Conservation (phyloP, 2,329 filamentous ascomycete genomes). For the Plenodomus lindquistii region DNA sequence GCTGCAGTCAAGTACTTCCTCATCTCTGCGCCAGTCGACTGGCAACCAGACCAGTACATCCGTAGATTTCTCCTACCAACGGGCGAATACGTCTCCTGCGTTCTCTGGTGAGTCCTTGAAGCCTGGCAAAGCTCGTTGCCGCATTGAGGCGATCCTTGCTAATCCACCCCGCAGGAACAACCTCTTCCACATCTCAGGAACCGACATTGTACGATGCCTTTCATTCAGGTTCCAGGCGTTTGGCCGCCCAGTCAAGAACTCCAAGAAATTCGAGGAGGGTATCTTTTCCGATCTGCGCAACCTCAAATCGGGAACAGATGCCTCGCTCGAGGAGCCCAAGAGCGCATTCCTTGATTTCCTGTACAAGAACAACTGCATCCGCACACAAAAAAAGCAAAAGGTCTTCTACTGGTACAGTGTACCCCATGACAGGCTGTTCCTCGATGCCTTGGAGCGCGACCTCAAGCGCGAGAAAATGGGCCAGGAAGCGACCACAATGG, state of each 20-base stretch:
- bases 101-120: conserved; percentile 69
- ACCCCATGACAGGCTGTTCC: conserved; percentile 93
- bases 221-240: conserved; percentile 99
- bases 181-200: conserved; percentile 98
- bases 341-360: conserved; percentile 97
- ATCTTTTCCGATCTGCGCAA: conserved; percentile 99
- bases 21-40: conserved; percentile 97
- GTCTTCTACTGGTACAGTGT: conserved; percentile 99
- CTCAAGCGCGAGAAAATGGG: conserved; percentile 99
- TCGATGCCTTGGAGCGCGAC: conserved; percentile 95
- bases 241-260: conserved; percentile 97
- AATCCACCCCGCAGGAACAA: conserved; percentile 71
- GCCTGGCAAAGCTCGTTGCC: not conserved
- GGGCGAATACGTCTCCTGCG: conserved; percentile 97
- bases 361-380: conserved; percentile 99
- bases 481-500: conserved; percentile 95
- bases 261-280: conserved; percentile 99
- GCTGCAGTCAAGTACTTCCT: conserved; percentile 95
- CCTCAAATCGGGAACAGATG: conserved; percentile 96
- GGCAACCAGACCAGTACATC: conserved; percentile 96
- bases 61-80: conserved; percentile 93
- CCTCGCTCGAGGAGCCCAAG: conserved; percentile 97
- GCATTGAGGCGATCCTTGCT: conserved; percentile 16
- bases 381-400: conserved; percentile 99
- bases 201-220: conserved; percentile 96